These are phyloP conservation scores for Kwoniella sp. DNA, from an alignment of 768 basidiomycete genomes.

Conservation along the genomic window DNA sequence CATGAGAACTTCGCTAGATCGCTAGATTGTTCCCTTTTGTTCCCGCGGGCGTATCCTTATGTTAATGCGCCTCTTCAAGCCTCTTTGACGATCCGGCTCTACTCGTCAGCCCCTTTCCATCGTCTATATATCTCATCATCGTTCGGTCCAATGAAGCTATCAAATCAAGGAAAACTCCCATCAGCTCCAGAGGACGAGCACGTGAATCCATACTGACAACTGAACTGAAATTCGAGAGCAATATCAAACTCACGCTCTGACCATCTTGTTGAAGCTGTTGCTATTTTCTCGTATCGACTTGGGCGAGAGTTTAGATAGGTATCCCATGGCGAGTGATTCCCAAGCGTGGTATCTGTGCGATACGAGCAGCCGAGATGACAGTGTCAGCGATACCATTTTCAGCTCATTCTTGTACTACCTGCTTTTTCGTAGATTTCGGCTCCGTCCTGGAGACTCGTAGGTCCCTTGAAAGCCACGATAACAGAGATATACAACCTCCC, in stretches of 20 bases:
- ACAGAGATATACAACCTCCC: too few relatives aligned
- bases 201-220: too few relatives aligned
- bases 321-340: constrained; percentile 56
- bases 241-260: constrained; percentile 55
- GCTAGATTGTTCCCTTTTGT: too few relatives aligned
- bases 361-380: background rate
- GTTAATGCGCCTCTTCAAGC: too few relatives aligned
- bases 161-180: background rate
- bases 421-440: too few relatives aligned
- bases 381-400: too few relatives aligned
- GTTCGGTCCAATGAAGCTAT: constrained; percentile 46
- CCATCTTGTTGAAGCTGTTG: constrained; percentile 53
- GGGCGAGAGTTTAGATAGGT: constrained; percentile 50
- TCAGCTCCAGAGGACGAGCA: too few relatives aligned
- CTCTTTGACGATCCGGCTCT: background rate
- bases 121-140: constrained; percentile 44
- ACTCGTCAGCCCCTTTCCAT: constrained; percentile 27
- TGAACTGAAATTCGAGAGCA: too few relatives aligned
- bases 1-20: too few relatives aligned
- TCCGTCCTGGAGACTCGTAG: background rate
- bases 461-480: too few relatives aligned
- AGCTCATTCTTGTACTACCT: background rate
- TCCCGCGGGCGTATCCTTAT: too few relatives aligned
- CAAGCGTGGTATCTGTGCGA: constrained; percentile 56
- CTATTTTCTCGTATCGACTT: constrained; percentile 41